Evolutionary conservation across 163 green algal genomes (phyloP).

Genomic region (Coccomyxa subellipsoidea): DNA sequence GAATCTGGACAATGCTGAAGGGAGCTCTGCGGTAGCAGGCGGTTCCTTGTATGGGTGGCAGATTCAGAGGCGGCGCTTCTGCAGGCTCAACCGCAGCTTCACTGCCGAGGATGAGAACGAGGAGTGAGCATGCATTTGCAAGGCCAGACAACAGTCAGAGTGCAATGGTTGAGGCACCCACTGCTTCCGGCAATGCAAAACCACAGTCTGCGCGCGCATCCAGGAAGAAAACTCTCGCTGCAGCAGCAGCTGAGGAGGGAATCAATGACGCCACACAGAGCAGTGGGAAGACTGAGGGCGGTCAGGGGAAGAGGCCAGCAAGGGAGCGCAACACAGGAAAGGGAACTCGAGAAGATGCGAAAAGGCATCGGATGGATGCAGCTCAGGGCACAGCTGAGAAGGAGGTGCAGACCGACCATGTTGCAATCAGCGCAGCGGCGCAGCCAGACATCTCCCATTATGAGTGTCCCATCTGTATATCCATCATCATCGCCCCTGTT

Average conservation of each 20-base stretch:
- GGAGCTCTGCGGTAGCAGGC: neutral
- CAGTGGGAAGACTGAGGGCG: too few relatives aligned
- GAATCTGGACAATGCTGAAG: neutral
- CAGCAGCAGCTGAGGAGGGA: too few relatives aligned
- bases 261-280: too few relatives aligned
- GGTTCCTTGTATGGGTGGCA: neutral
- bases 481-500: slow-evolving; percentile 15
- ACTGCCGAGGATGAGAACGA: neutral
- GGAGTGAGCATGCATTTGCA: neutral
- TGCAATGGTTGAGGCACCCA: too few relatives aligned
- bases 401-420: neutral
- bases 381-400: neutral
- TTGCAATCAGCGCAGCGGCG: neutral
- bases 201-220: too few relatives aligned
- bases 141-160: neutral
- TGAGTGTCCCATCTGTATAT: slow-evolving; percentile 15
- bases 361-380: neutral
- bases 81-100: neutral
- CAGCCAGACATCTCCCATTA: neutral
- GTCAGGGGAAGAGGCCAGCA: neutral
- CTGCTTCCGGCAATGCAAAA: too few relatives aligned
- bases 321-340: neutral
- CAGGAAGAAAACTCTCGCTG: too few relatives aligned
- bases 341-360: neutral
- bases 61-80: neutral